Evolutionary conservation across 306 rosid species (phyloP).

Genomic region (Sicyos baderoa): DNA sequence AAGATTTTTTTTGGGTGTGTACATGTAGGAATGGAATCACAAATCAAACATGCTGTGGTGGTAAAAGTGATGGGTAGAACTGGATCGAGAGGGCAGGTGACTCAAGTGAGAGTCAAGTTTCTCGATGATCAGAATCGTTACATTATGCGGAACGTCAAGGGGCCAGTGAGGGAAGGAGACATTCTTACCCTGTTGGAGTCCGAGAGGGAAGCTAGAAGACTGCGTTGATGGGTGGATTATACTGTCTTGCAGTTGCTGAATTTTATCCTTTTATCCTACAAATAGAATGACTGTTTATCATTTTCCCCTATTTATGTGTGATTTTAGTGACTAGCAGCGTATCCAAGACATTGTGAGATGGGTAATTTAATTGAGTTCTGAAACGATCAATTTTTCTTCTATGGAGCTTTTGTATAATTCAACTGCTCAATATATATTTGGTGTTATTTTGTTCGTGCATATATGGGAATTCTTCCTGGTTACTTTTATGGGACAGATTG

Average conservation of each 20-base stretch:
- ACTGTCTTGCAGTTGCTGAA: neutral
- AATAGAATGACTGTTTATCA: neutral
- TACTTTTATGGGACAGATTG: too few relatives aligned
- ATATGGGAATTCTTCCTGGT: neutral
- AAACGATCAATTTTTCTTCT: neutral
- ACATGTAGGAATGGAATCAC: conserved; percentile 18
- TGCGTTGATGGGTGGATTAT: conserved; percentile 19
- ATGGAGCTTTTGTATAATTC: neutral
- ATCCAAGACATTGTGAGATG: neutral
- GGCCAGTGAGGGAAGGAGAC: conserved; percentile 26
- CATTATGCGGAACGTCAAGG: conserved; percentile 24
- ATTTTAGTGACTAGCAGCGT: neutral
- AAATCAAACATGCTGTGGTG: conserved; percentile 21
- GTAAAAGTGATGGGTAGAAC: conserved; percentile 24
- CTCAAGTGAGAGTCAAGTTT: conserved; percentile 25
- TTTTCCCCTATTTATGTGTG: neutral
- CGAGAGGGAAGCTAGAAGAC: conserved; percentile 25
- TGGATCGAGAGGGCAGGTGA: conserved; percentile 24
- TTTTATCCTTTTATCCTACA: neutral
- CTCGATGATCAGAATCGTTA: conserved; percentile 24
- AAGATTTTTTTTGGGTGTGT: neutral
- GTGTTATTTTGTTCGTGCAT: neutral
- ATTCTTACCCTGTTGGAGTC: conserved; percentile 23
- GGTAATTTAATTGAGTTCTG: conserved; percentile 4
- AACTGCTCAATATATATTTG: neutral